Base-by-base conservation (phyloP, 768 basidiomycete species). In the Psilocybe cyanescens region DNA sequence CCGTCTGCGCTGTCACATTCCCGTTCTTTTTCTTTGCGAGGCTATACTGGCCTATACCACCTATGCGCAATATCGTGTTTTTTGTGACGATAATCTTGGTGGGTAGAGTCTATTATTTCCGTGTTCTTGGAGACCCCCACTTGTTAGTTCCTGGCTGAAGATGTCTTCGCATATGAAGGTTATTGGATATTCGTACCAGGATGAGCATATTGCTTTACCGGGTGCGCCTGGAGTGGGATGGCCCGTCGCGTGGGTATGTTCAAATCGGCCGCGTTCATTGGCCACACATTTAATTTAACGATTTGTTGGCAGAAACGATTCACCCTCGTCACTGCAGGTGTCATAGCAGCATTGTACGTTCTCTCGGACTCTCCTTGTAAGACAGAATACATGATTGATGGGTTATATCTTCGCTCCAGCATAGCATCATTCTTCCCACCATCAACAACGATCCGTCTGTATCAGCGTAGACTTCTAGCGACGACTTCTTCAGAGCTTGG, bases 391-490 rank as follows among this genome's bases (percentile, higher is more conserved):
- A 24, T 24, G 24, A 24, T 24, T 24, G 24, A 24, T 24, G 24
- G 24, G 2, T 24, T 0, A 0, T 24, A 24, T 19, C 28, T 37
- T 45, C 1, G 49, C 4, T n/a, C 24, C 24, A 89, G 90, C 62
- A 71, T 91, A n/a, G 81, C 87, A 65, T 92, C 85, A 8, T 86
- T 86, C 77, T 76, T 88, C 17, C 91, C 86, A n/a, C 90, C 87
- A n/a, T 83, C 87, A 0, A 90, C 84, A 1, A 91, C 92, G 0
- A 86, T 92, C 39, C 85, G 92, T 4, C 75, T 75, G 8, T 94
- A 93, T 64, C 88, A 93, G 63, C 86, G 94, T 3, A 78, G 81
- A 6, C 81, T 87, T 1, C 78, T 95, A 62, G 81, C 92, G 0
- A 91, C 88, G 1, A 87, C 88, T 0, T 81, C 86, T 33, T 74